Conservation (phyloP, 805 yeast species). For the Ogataea zsoltii region DNA sequence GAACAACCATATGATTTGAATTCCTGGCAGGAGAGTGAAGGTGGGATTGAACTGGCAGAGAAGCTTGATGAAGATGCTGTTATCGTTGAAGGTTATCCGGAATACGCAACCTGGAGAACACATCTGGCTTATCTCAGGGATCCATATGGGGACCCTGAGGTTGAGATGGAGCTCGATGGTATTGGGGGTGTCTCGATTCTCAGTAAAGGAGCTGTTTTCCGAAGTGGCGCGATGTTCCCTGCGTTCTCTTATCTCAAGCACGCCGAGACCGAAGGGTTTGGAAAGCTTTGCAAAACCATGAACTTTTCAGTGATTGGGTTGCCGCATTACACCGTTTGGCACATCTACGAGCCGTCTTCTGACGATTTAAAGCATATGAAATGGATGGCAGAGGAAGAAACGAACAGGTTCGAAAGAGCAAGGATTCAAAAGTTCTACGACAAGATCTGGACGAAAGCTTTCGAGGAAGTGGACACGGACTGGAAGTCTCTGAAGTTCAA, state of each 20-base stretch:
- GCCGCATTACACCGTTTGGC: slow-evolving; percentile 94
- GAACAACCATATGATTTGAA: slow-evolving; percentile 81
- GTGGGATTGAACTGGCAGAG: slow-evolving; percentile 73
- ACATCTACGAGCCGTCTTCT: slow-evolving; percentile 86
- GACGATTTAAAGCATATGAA: slow-evolving; percentile 86
- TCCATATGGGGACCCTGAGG: slow-evolving; percentile 89
- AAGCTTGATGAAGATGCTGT: slow-evolving; percentile 86
- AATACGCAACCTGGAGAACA: slow-evolving; percentile 96
- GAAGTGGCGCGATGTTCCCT: slow-evolving; percentile 89
- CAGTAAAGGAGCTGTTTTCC: slow-evolving; percentile 80
- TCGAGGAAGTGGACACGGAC: slow-evolving; percentile 70
- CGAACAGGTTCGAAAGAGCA: slow-evolving; percentile 60
- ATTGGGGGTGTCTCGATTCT: slow-evolving; percentile 95
- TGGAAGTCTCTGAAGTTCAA: slow-evolving; percentile 73
- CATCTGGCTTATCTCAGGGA: slow-evolving; percentile 92
- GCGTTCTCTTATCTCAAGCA: slow-evolving; percentile 92
- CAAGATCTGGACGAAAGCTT: slow-evolving; percentile 77
- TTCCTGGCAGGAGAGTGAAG: slow-evolving; percentile 81
- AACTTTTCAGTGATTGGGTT: slow-evolving; percentile 82
- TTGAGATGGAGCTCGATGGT: slow-evolving; percentile 91
- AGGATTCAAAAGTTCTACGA: slow-evolving; percentile 67
- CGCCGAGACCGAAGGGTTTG: slow-evolving; percentile 97
- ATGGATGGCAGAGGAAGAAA: slow-evolving; percentile 81
- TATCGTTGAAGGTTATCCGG: slow-evolving; percentile 94
- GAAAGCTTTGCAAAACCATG: slow-evolving; percentile 82